These are phyloP conservation scores for Fusarium anthophilum DNA, from an alignment of 2,329 filamentous ascomycete genomes.

Conservation along the genomic window DNA sequence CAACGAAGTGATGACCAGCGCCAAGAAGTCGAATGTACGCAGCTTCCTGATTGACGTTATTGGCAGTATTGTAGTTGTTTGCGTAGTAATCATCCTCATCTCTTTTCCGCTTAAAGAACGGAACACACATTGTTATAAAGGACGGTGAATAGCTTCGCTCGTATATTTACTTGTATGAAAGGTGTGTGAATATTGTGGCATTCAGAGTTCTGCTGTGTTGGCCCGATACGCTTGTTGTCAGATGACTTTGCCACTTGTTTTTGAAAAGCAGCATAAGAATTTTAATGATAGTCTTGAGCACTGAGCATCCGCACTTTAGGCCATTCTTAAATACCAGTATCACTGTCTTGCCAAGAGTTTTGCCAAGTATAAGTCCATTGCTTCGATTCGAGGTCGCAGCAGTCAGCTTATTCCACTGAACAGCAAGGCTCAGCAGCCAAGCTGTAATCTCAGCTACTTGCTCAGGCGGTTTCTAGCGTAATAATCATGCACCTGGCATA, in stretches of 20 bases:
- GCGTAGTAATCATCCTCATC: neutral
- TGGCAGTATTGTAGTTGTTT: neutral
- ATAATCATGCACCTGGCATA: neutral
- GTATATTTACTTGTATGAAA: neutral
- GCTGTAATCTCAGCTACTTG: neutral
- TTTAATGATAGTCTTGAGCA: neutral
- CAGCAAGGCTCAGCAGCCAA: neutral
- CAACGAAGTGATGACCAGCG: neutral
- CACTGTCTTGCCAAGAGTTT: neutral
- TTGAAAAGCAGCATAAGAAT: neutral
- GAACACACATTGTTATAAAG: neutral
- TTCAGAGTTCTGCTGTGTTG: neutral
- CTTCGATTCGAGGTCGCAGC: neutral
- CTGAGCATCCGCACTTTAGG: neutral
- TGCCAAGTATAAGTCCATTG: neutral
- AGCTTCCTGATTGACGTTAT: neutral
- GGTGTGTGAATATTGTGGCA: neutral
- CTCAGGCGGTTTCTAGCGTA: neutral
- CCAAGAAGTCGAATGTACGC: neutral
- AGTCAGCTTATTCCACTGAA: neutral
- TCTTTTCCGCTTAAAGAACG: neutral
- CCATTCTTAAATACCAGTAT: neutral
- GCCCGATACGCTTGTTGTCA: no score
- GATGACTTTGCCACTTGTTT: neutral
- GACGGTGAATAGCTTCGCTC: neutral